Base-by-base conservation (phyloP, 1,139 yeast species). In the Candida buenavistaensis region DNA sequence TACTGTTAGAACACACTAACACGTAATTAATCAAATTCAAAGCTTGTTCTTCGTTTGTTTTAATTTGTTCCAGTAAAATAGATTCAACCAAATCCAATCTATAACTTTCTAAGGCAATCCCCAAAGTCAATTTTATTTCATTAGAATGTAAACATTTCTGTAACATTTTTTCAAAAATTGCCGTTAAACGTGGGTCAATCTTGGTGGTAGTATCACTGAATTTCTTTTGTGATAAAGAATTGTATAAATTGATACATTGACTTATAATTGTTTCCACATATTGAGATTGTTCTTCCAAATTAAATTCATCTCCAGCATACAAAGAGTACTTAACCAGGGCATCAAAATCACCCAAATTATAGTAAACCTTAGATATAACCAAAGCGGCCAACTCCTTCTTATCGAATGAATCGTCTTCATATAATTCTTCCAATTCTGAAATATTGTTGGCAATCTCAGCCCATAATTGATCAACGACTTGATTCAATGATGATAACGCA, bases 381-480 rank as follows among this genome's bases (percentile, higher is more conserved):
- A 92, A 71, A 3, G 98, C 98, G 3, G 97, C 98, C 54, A 92
- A 72, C 37, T 78, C 67, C 48, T 95, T 78, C 43, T 83, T 79
- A 32, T 82, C 78, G 58, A 90, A 92, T 11, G 74, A 62, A 39
- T 76, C 74, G 58, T 92, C 96, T 62, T 92, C 98, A 54, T 84
- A 89, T 36, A 92, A 70, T 45, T 88, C 96, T 65, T 92, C 98
- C 54, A 69, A 88, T 71, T 85, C 92, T 30, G 87, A 71, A 46
- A 92, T 78, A 55, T 78, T 82, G 62, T 92, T 94, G 42, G 98
- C 96, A 41, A 94, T 86, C 67, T 92, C 98, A 3, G 97, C 90
- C 99, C 99, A 92, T 46, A 88, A 73, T 59, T 87, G 90, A 64
- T 89, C 96, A 38, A 89, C 96, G 38, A 85, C 77, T 24, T 70